Base-by-base conservation (phyloP, 1,139 yeast genomes). In the Kodamaea plutei region DNA sequence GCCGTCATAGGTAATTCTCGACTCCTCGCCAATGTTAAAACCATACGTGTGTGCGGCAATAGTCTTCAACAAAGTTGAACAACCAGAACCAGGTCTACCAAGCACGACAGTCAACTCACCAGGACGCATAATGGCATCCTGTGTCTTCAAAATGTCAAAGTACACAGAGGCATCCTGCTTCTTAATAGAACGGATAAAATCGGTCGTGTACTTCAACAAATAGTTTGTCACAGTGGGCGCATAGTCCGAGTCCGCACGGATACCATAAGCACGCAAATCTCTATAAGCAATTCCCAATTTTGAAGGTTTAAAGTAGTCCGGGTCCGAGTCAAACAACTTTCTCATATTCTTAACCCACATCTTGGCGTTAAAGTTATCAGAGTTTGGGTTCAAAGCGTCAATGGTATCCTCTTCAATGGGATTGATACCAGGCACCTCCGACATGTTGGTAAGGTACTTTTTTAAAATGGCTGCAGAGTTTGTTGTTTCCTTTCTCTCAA, bases 61-160 rank as follows among this genome's bases (percentile, higher is more conserved):
- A 1, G 91, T 71, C 47, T 82, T 83, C 46, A 84, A 59, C 31
- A 83, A 69, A 2, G 95, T 83, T 2, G 94, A 73, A 56, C 94
- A 84, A 36, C 95, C 95, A 16, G 89, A 76, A 48, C 93, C 93
- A 0, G 93, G 93, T 52, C 89, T 73, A 25, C 93, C 93, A 23
- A 83, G 58, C 1, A 83, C 93, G 29, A 84, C 85, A 4, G 84
- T 73, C 33, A 84, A 64, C 45, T 82, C 84, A 33, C 94, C 89
- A 1, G 91, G 83, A 26, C 64, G 61, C 40, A 80, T 62, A 5
- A 78, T 46, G 16, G 83, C 89, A 42, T 81, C 84, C 78, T 81
- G 77, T 14, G 79, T 66, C 46, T 76, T 73, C 44, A 80, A 58
- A 38, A 83, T 83, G 37, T 79, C 79, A 31, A 67, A 77, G 39